These are phyloP conservation scores for Wickerhamiella siamensis DNA, from an alignment of 805 yeast species.

Conservation along the genomic window DNA sequence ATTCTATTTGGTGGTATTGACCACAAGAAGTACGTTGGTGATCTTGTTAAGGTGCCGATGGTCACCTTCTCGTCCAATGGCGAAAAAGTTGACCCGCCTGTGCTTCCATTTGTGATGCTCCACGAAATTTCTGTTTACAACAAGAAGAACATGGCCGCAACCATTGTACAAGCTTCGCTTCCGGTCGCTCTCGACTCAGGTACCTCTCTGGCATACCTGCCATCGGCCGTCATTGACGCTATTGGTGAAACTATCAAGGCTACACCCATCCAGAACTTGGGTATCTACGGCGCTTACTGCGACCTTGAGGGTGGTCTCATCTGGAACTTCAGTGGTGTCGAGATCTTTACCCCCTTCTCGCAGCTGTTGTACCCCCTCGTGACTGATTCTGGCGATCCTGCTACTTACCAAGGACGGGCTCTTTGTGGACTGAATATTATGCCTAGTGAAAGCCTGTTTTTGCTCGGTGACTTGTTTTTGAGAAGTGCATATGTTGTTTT, in stretches of 20 bases:
- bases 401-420: neutral
- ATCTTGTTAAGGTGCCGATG: conserved; percentile 25
- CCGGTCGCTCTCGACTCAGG: conserved; percentile 14
- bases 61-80: conserved; percentile 5
- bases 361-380: neutral
- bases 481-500: conserved; percentile 58
- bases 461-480: conserved; percentile 55
- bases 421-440: neutral
- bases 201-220: conserved; percentile 5
- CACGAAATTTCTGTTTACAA: conserved; percentile 1
- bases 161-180: neutral
- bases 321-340: conserved; percentile 12
- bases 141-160: neutral
- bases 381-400: neutral
- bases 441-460: conserved; percentile 16
- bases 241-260: conserved; percentile 26
- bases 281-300: conserved; percentile 18
- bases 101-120: conserved; percentile 7
- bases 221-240: conserved; percentile 3
- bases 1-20: conserved; percentile 35
- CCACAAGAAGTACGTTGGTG: conserved; percentile 29
- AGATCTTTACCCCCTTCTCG: conserved; percentile 5
- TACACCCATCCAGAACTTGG: conserved; percentile 26
- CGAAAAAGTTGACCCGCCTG: neutral
- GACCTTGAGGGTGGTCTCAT: conserved; percentile 3